Percentiles rank a stretch among this genome's conserved stretches.
These are phyloP conservation scores for Schwanniomyces polymorphus DNA, from an alignment of 805 yeast species.

Conservation along the genomic window DNA sequence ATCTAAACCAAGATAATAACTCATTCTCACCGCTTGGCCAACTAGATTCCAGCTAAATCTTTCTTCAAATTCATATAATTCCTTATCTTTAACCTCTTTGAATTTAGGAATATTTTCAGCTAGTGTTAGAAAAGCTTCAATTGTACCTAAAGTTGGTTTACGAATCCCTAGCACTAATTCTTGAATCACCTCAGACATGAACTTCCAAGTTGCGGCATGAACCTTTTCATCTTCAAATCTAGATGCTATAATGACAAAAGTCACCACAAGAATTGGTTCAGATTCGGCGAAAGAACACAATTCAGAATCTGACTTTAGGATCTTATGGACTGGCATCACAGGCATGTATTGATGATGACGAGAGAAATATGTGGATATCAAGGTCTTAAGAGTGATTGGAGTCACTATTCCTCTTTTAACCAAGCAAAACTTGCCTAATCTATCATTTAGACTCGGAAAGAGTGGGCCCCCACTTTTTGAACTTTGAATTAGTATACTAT, in stretches of 20 bases:
- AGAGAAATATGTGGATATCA: conserved; percentile 2
- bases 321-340: conserved; percentile 4
- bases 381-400: conserved; percentile 2
- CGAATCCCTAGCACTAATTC: conserved; percentile 2
- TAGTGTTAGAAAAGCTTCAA: conserved; percentile 2
- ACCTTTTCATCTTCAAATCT: conserved; percentile 3
- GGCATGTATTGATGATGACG: conserved; percentile 5
- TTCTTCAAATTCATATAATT: conserved; percentile 3
- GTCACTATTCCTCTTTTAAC: conserved; percentile 4
- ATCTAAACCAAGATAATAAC: conserved; percentile 3
- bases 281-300: conserved; percentile 2
- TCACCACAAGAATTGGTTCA: conserved; percentile 3
- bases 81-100: conserved; percentile 2
- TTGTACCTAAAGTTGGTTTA: conserved; percentile 3
- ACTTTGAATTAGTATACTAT: background rate
- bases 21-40: conserved; percentile 4
- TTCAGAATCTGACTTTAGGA: conserved; percentile 2
- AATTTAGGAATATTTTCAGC: conserved; percentile 2
- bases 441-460: conserved; percentile 1
- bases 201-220: conserved; percentile 2
- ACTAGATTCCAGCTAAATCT: conserved; percentile 4
- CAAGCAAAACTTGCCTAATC: conserved; percentile 2
- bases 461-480: background rate
- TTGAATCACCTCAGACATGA: conserved; percentile 3
- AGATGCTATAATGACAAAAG: conserved; percentile 3